Base-by-base conservation (phyloP, 768 basidiomycete genomes). In the Suillus cothurnatus region DNA sequence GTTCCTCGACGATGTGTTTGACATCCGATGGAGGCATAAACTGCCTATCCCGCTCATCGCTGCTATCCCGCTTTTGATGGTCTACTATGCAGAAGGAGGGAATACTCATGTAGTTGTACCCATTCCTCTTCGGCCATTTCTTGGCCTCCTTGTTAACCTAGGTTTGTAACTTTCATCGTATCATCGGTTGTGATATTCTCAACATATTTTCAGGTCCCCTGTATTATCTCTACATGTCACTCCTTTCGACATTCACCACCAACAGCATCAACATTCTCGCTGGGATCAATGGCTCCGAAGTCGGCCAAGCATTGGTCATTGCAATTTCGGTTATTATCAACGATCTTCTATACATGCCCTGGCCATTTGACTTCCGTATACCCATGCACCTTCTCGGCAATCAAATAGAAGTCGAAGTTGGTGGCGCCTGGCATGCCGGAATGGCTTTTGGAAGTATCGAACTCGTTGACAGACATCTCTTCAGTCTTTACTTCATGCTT, bases 251-350 rank as follows among this genome's bases (percentile, higher is more conserved):
- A 0, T 99, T 99, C 77, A 88, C 93, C 62, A 98, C 97, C 21
- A 99, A 99, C 79, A 92, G 92, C 75, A 97, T 99, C 83, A 99
- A 99, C 77, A 99, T 99, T 70, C 88, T 99, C 21, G 97, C 97
- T 14, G 97, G 97, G 11, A 92, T 98, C 69, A 99, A 99, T 74
- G 97, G 97, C 14, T 89, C 97, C 6, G 97, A 99, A 82, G 94
- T 93, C 67, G 86, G 89, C 66, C 97, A 99, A 78, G 93, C 96
- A 0, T 81, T 97, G 55, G 87, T 99, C 66, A 99, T 99, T 68
- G 92, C 94, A 4, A 67, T 94, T 12, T 97, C 95, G 0, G 90
- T 99, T 68, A 88, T 93, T 65, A 67, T 96, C 53, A 99, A 99
- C 75, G 97, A 99, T 73, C 78, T 97, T 19, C 80, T 99, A 38